Base-by-base conservation (phyloP, 805 yeast species). In the Metschnikowia baotianmanensis region DNA sequence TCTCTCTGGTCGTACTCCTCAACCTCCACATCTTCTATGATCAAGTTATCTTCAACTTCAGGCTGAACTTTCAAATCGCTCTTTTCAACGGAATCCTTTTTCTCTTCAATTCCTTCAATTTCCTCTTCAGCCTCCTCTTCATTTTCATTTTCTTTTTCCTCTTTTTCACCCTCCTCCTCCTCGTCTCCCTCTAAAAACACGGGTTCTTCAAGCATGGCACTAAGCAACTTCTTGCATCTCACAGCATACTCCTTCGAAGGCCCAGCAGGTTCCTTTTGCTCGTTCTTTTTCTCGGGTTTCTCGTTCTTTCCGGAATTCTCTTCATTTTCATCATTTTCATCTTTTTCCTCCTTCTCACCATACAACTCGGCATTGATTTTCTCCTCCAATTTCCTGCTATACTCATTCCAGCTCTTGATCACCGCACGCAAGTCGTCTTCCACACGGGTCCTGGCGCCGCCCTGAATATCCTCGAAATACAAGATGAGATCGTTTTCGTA, bases 401-500 rank as follows among this genome's bases (percentile, higher is more conserved):
- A 55, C 27, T 58, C 61, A 50, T 84, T 84, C 90, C 91, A 85
- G 29, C 62, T 56, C 1, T 62, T 61, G 9, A 82, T 62, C 1
- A 76, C 72, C 7, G 54, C 63, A 43, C 62, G 63, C 55, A 82
- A 66, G 3, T 75, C 78, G 3, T 61, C 72, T 2, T 74, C 62
- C 8, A 83, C 57, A 47, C 95, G 64, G 20, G 69, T 76, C 47
- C 79, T 68, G 2, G 88, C 76, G 0, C 85, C 86, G 2, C 95
- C 95, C 58, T 82, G 83, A 20, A 86, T 56, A 0, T 83, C 83
- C 15, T 63, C 69, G 15, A 84, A 56, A 52, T 86, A 86, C 5
- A 55, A 56, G 11, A 67, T 45, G 42, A 86, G 59, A 20, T 77
- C 74, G 1, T 56, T 61, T 36, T 74, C 78, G 54, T 83, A 85